Conservation (phyloP, 129 eudicot genomes). For the Pulicaria dysenterica region DNA sequence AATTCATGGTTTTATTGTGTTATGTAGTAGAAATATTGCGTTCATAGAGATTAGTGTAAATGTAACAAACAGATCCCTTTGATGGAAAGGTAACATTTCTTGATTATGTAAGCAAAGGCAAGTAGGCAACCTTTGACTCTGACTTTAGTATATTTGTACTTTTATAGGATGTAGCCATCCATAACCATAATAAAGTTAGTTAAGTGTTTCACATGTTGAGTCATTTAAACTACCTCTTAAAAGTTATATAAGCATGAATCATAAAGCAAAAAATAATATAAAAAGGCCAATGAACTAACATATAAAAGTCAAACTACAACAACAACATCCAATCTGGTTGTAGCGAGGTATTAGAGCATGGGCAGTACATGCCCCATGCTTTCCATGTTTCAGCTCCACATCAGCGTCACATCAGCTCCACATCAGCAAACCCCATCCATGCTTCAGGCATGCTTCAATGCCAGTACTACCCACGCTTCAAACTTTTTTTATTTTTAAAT, state of each 20-base stretch:
- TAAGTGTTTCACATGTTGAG: constrained; percentile 10
- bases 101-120: constrained; percentile 6
- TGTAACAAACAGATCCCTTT: constrained; percentile 22
- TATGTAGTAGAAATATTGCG: too few species aligned
- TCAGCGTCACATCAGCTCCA: too few species aligned
- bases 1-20: too few species aligned
- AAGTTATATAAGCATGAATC: background rate
- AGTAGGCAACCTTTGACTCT: constrained; percentile 8
- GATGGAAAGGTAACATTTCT: background rate
- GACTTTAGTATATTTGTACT: constrained; percentile 16
- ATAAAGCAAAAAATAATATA: background rate
- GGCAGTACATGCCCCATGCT: too few species aligned
- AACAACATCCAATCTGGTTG: too few species aligned
- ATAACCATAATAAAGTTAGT: background rate
- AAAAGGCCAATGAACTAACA: background rate
- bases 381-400: too few species aligned
- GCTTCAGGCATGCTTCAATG: too few species aligned
- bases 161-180: background rate
- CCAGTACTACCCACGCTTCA: too few species aligned
- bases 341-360: too few species aligned
- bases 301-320: constrained; percentile 13
- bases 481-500: too few species aligned
- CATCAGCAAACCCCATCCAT: too few species aligned
- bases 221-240: constrained; percentile 15
- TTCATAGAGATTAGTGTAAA: too few species aligned